Evolutionary conservation across 257 asterid species (phyloP).

Genomic region (Lithospermum erythrorhizon): DNA sequence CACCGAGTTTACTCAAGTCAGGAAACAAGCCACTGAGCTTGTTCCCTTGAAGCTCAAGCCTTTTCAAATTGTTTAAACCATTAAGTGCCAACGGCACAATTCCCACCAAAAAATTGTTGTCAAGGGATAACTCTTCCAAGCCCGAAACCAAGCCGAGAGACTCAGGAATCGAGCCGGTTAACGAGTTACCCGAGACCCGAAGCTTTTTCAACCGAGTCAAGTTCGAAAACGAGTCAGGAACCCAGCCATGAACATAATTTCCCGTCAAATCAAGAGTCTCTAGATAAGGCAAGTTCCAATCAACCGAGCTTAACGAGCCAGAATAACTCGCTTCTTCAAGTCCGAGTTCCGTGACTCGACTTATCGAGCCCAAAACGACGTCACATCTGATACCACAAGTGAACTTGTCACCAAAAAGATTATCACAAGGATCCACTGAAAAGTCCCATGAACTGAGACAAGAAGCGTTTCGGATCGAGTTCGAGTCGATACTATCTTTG

Average conservation of each 20-base stretch:
- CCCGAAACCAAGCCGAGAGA: conserved; percentile 33
- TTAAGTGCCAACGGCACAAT: conserved; percentile 34
- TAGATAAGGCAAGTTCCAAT: conserved; percentile 45
- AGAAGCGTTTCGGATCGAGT: conserved; percentile 38
- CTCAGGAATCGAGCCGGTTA: conserved; percentile 43
- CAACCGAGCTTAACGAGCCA: conserved; percentile 29
- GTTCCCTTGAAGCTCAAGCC: conserved; percentile 70
- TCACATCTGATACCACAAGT: conserved; percentile 84
- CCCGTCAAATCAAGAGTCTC: conserved; percentile 47
- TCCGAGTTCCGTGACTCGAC: conserved; percentile 58
- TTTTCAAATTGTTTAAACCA: conserved; percentile 38
- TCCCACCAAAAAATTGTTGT: conserved; percentile 46
- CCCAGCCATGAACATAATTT: conserved; percentile 40
- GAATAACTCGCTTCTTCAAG: conserved; percentile 70
- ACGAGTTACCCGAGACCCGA: conserved; percentile 43
- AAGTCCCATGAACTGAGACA: conserved; percentile 77
- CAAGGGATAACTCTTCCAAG: conserved; percentile 50
- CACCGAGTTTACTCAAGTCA: conserved; percentile 35
- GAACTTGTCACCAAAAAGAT: conserved; percentile 41
- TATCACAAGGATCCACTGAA: conserved; percentile 64
- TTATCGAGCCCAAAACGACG: conserved; percentile 14
- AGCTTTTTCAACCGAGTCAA: conserved; percentile 37
- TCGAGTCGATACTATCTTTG: conserved; percentile 34
- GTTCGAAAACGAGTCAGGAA: conserved; percentile 46
- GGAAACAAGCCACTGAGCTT: conserved; percentile 39